These are phyloP conservation scores for Solanum ossicruentum DNA, from an alignment of 257 asterid species.

Conservation along the genomic window DNA sequence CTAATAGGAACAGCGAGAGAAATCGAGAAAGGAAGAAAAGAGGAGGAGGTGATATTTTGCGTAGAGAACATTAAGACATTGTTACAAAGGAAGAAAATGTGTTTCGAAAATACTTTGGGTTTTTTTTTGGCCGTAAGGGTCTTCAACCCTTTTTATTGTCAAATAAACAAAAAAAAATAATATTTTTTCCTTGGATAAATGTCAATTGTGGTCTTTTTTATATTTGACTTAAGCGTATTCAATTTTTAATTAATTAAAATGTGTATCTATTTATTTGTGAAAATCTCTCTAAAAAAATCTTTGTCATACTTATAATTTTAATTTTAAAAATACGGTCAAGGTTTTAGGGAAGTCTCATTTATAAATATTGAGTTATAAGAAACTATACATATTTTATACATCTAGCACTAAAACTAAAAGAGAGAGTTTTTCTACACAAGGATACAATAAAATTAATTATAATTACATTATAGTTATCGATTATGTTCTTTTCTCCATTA, in stretches of 20 bases:
- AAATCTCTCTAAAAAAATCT: not conserved
- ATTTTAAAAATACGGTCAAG: no score
- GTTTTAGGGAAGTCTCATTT: no score
- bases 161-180: no score
- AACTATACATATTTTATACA: no score
- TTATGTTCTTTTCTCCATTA: no score
- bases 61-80: conserved; percentile 15
- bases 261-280: not conserved
- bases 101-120: not conserved
- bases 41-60: conserved; percentile 4
- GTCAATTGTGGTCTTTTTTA: not conserved
- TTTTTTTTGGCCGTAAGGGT: not conserved
- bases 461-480: not conserved
- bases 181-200: not conserved
- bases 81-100: conserved; percentile 4
- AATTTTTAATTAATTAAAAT: not conserved
- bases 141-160: not conserved
- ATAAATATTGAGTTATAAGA: no score
- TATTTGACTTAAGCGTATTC: not conserved
- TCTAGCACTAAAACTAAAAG: no score
- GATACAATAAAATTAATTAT: not conserved
- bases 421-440: no score
- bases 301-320: no score
- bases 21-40: not conserved
- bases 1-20: conserved; percentile 36